Evolutionary conservation across 2,329 filamentous ascomycete genomes (phyloP).

Genomic region (Colletotrichum kahawae): DNA sequence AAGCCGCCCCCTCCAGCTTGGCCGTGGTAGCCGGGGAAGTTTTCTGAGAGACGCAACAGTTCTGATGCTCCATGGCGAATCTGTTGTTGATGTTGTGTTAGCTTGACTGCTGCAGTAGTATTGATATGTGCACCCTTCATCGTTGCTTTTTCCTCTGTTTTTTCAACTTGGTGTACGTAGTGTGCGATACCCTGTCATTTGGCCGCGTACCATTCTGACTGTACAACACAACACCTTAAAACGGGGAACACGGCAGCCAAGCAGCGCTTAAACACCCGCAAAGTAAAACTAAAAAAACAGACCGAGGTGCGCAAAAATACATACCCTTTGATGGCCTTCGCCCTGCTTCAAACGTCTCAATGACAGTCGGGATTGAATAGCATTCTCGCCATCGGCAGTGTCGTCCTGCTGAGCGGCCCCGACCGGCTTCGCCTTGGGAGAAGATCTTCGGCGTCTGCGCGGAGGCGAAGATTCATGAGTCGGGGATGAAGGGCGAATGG

Average conservation of each 20-base stretch:
- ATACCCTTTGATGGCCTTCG: neutral
- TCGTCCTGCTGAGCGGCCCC: fast-evolving
- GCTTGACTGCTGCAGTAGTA: too few species aligned
- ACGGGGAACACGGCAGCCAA: too few species aligned
- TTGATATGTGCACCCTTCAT: neutral
- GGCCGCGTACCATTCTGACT: too few species aligned
- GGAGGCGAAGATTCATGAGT: neutral
- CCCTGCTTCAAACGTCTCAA: neutral
- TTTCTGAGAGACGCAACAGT: neutral
- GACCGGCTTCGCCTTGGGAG: neutral
- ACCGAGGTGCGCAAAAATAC: neutral
- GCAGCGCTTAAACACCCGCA: too few species aligned
- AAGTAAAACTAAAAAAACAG: neutral
- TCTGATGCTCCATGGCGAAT: neutral
- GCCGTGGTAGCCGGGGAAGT: neutral
- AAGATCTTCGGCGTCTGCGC: neutral
- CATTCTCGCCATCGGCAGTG: neutral
- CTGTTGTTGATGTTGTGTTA: neutral
- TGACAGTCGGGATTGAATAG: fast-evolving
- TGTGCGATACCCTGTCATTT: too few species aligned
- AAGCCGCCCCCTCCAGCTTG: neutral
- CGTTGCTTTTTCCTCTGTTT: too few species aligned
- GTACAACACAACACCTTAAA: too few species aligned
- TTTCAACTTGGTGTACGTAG: too few species aligned
- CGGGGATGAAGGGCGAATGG: neutral